Evolutionary conservation across 2,329 filamentous ascomycete species (phyloP).

Genomic region (Basipetospora chlamydospora): DNA sequence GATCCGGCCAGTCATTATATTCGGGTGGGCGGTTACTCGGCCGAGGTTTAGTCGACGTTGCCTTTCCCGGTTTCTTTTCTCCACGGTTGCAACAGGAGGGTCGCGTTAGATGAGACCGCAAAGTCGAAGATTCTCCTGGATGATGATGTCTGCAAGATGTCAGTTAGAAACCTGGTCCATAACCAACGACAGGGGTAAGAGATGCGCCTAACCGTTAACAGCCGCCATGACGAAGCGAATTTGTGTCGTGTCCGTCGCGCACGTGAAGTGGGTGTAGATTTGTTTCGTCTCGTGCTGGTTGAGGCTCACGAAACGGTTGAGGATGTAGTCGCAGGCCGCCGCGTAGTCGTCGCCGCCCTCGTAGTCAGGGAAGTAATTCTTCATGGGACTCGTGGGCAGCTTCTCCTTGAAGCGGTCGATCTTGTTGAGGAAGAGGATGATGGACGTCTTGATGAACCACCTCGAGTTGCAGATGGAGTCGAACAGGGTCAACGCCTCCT

Average conservation of each 20-base stretch:
- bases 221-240: slow-evolving; percentile 99
- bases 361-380: slow-evolving; percentile 80
- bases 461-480: slow-evolving; percentile 79
- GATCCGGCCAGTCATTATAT: too few relatives aligned
- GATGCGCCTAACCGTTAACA: slow-evolving; percentile 64
- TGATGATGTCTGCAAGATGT: slow-evolving; percentile 72
- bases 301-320: slow-evolving; percentile 94
- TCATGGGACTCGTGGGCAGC: slow-evolving; percentile 67
- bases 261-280: slow-evolving; percentile 99
- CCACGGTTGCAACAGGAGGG: neutral
- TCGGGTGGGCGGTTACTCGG: too few relatives aligned
- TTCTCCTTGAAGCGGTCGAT: slow-evolving; percentile 84
- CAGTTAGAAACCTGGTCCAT: slow-evolving; percentile 29
- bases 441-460: slow-evolving; percentile 83
- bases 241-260: slow-evolving; percentile 95
- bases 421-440: slow-evolving; percentile 83
- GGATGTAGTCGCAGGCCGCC: slow-evolving; percentile 93
- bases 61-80: too few relatives aligned
- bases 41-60: too few relatives aligned
- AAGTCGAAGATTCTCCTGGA: slow-evolving; percentile 95
- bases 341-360: slow-evolving; percentile 94
- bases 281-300: slow-evolving; percentile 99
- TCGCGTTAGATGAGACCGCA: slow-evolving; percentile 79
- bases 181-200: slow-evolving; percentile 1
- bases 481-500: slow-evolving; percentile 74